A percentile compares a stretch with the other conserved stretches of the same genome.
phyloP scores from a whole-genome alignment of 148 eudicot species.

The Pharnaceum exiguum region DNA sequence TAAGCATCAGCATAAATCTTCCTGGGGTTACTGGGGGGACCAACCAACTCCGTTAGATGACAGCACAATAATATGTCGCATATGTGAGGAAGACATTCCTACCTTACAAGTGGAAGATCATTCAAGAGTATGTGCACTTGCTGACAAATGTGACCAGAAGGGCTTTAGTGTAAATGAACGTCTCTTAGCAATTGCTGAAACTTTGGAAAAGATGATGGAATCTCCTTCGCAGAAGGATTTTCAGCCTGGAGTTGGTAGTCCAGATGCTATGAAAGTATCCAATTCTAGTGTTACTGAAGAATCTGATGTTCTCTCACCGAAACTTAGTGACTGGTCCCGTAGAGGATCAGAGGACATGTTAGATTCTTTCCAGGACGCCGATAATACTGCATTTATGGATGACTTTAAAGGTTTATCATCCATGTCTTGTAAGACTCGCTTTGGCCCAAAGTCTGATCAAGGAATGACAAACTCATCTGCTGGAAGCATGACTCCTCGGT shows the following conservation, averaged over 20 bases:
- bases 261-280: conserved; percentile 82
- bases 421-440: conserved; percentile 89
- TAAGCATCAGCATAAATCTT: conserved; percentile 74
- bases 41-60: conserved; percentile 67
- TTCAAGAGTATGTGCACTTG: conserved; percentile 91
- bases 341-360: conserved; percentile 98
- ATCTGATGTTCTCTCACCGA: conserved; percentile 78
- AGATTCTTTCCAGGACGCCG: conserved; percentile 83
- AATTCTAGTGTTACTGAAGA: conserved; percentile 95
- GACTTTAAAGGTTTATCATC: conserved; percentile 82
- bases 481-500: conserved; percentile 97
- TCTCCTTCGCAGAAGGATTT: conserved; percentile 69
- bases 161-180: conserved; percentile 92
- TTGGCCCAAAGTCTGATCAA: conserved; percentile 98
- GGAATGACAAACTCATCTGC: conserved; percentile 99
- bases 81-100: conserved; percentile 96
- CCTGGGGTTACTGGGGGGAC: conserved; percentile 90
- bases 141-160: conserved; percentile 94
- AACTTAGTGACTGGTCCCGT: conserved; percentile 94
- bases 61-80: conserved; percentile 90
- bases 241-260: conserved; percentile 66
- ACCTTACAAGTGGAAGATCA: conserved; percentile 98
- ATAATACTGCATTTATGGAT: conserved; percentile 72
- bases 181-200: conserved; percentile 74
- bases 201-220: conserved; percentile 83